Evolutionary conservation across 306 rosid species (phyloP).

Genomic region (Vicia faba): DNA sequence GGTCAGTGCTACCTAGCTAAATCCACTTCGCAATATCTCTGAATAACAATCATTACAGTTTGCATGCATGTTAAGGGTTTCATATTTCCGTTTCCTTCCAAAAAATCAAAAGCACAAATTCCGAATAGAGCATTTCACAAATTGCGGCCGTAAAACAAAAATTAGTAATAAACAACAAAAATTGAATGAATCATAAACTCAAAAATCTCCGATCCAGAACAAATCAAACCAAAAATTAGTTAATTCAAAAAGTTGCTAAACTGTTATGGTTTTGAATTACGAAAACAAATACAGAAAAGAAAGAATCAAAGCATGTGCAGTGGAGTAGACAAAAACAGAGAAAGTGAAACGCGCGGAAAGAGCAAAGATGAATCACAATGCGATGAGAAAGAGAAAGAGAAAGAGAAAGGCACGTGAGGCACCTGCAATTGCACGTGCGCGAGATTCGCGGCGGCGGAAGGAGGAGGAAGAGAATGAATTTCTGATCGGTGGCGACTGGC

Average conservation of each 20-base stretch:
- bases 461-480: slow-evolving; percentile 19
- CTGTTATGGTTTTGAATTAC: too few species aligned
- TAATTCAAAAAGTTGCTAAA: too few species aligned
- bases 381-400: slow-evolving; percentile 10
- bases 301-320: not conserved
- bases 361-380: slow-evolving; percentile 29
- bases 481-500: not conserved
- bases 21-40: slow-evolving; percentile 6
- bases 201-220: slow-evolving; percentile 17
- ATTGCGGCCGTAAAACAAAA: not conserved
- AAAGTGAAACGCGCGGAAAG: slow-evolving; percentile 26
- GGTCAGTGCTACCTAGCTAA: too few species aligned
- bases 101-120: slow-evolving; percentile 10
- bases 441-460: slow-evolving; percentile 19
- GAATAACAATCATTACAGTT: not conserved
- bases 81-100: not conserved
- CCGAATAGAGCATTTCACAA: not conserved
- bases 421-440: slow-evolving; percentile 40
- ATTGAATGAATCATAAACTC: slow-evolving; percentile 23
- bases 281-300: not conserved
- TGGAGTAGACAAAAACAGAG: not conserved
- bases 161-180: not conserved
- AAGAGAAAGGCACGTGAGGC: not conserved
- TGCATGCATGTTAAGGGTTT: not conserved
- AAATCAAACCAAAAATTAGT: slow-evolving; percentile 3